Evolutionary conservation across 768 basidiomycete species (phyloP).

Genomic region (Russula compacta): DNA sequence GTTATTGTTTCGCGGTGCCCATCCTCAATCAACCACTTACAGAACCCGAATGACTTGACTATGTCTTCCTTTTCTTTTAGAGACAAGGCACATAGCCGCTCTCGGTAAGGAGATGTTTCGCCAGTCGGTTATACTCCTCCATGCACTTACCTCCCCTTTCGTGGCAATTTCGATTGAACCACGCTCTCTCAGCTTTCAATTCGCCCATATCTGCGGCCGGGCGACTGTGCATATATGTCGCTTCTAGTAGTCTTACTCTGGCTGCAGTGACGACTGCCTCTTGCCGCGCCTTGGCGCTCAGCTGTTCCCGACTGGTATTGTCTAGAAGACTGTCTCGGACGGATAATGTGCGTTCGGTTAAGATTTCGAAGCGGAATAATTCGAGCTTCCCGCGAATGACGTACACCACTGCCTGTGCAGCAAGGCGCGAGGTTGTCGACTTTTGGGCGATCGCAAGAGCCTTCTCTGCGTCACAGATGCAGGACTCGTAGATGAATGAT

Average conservation of each 20-base stretch:
- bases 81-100: constrained; percentile 21
- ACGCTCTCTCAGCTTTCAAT: constrained; percentile 20
- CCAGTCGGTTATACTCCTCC: constrained; percentile 20
- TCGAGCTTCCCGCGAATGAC: constrained; percentile 25
- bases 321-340: not conserved
- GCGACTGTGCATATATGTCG: constrained; percentile 23
- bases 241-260: not conserved
- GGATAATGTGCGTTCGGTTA: constrained; percentile 8
- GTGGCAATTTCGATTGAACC: constrained; percentile 25
- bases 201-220: constrained; percentile 13
- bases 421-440: constrained; percentile 26
- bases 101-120: constrained; percentile 17
- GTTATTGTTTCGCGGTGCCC: not conserved
- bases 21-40: constrained; percentile 12
- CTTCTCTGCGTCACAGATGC: constrained; percentile 23
- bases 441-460: constrained; percentile 20
- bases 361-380: constrained; percentile 22
- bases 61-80: constrained; percentile 24
- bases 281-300: not conserved
- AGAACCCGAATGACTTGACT: constrained; percentile 24
- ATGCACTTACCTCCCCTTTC: constrained; percentile 20
- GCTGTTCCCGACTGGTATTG: not conserved
- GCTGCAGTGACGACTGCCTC: not conserved
- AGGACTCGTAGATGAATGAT: constrained; percentile 24
- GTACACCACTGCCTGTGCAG: constrained; percentile 20